Conservation (phyloP, 23 red algal species). For the Gracilaria caudata region DNA sequence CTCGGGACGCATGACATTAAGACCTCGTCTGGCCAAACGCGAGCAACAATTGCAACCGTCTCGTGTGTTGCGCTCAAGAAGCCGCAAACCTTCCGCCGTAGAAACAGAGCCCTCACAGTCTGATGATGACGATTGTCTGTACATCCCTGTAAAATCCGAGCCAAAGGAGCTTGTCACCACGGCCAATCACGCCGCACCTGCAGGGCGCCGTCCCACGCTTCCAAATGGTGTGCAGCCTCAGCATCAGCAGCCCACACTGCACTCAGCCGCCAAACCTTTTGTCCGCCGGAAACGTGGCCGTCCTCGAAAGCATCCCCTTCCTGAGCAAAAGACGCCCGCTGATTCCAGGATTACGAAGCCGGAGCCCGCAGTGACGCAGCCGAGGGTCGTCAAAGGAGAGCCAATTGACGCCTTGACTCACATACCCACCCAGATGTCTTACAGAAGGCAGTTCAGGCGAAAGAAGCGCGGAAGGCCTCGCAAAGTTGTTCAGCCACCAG, state of each 20-base stretch:
- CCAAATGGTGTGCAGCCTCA: neutral
- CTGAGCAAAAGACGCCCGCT: neutral
- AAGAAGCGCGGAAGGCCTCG: constrained; percentile 16
- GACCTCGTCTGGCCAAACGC: neutral
- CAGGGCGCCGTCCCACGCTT: neutral
- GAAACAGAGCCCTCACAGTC: neutral
- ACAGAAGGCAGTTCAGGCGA: neutral
- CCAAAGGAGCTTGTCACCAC: neutral
- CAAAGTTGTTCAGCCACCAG: neutral
- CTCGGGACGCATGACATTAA: neutral
- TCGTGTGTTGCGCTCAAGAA: neutral
- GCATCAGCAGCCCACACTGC: neutral
- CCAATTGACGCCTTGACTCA: constrained; percentile 1
- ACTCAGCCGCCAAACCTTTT: neutral
- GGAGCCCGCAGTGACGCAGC: neutral
- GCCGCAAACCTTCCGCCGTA: neutral
- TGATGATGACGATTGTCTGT: neutral
- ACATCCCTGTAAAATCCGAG: neutral
- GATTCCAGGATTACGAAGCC: neutral
- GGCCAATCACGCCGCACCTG: neutral
- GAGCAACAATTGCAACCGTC: neutral
- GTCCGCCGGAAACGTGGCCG: neutral
- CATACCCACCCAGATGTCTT: neutral
- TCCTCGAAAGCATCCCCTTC: neutral
- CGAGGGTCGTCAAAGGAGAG: neutral